Conservation (phyloP, 495 filamentous ascomycete genomes). For the Achaetomiella virescens region DNA sequence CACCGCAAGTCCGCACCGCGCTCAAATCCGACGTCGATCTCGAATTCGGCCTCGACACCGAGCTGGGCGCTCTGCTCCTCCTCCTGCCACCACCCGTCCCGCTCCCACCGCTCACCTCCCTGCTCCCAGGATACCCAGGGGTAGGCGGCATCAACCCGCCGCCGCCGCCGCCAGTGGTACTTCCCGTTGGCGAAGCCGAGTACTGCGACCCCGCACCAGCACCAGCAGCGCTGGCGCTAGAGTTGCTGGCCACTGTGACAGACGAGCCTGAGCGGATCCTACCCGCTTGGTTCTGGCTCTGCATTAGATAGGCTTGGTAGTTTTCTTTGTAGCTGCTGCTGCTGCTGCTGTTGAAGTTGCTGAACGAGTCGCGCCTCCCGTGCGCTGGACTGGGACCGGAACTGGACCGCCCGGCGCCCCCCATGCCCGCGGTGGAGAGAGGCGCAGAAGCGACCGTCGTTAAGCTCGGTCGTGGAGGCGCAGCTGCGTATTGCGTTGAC, state of each 20-base stretch:
- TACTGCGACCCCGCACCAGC: conserved; percentile 4
- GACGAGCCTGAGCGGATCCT: conserved; percentile 13
- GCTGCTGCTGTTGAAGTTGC: neutral
- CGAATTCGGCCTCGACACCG: conserved; percentile 1
- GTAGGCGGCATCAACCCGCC: neutral
- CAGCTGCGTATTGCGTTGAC: conserved; percentile 24
- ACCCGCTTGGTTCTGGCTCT: neutral
- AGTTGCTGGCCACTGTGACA: conserved; percentile 2
- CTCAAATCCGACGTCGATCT: neutral
- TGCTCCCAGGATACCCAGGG: neutral
- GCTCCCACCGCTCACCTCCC: neutral
- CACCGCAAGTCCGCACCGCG: conserved; percentile 19
- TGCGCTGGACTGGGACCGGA: neutral
- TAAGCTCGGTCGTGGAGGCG: conserved; percentile 26
- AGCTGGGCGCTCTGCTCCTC: conserved; percentile 24
- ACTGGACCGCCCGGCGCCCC: too few relatives aligned
- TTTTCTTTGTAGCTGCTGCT: conserved; percentile 9
- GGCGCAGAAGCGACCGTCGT: conserved; percentile 18
- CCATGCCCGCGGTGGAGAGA: neutral
- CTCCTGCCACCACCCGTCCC: neutral
- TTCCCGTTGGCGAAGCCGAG: conserved; percentile 18
- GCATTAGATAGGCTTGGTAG: neutral
- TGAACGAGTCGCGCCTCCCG: conserved; percentile 4
- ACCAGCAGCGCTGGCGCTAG: neutral
- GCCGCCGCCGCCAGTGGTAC: neutral